Base-by-base conservation (phyloP, 2,329 filamentous ascomycete genomes). In the Metarhizium rileyi region DNA sequence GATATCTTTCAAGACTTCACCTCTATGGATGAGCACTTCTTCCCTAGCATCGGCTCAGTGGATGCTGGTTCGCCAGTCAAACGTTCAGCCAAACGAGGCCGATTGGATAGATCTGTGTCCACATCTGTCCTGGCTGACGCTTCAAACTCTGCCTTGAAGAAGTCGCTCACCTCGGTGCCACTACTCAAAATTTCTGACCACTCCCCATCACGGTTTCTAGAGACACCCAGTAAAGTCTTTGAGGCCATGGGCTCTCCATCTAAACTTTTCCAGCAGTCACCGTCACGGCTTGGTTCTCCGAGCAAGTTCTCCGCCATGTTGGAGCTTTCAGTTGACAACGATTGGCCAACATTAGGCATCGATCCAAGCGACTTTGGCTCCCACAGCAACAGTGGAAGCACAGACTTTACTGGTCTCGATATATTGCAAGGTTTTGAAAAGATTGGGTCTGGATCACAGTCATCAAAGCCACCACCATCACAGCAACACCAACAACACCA, bases 381-480 rank as follows among this genome's bases (percentile, higher is more conserved):
- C 2, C 57, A 71, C 42, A 74, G 78, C 7, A 76, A 79, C 14
- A 56, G 72, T 0, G 75, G 81, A 33, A 70, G 70, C 3, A 73
- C 78, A 51, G 80, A 83, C 41, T 73, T 72, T 52, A 67, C 76
- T 14, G 80, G 77, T 1, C 75, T 89, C 46, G 86, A 90, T 58
- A 83, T 90, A 55, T 75, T 86, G 43, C 82, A 87, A 60, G 84
- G 84, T 9, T 90, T 89, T 59, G 80, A 84, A 62, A 86, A 83
- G 69, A 89, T 90, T 61, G 85, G 85, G 44, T 69, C 72, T 43
- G 70, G 62, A 55, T 60, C 61, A 27, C 62, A 69, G 53, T 41
- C 59, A 50, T 50, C 61, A 52, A 65, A 22, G 10, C 38, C 40
- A 18, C n/a, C n/a, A n/a, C n/a, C n/a, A n/a, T n/a, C n/a, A n/a